A percentile compares a stretch with the other conserved stretches of the same genome.
Conservation (phyloP, 371 early-diverging fungal species). For the Syncephalastrum sp. region DNA sequence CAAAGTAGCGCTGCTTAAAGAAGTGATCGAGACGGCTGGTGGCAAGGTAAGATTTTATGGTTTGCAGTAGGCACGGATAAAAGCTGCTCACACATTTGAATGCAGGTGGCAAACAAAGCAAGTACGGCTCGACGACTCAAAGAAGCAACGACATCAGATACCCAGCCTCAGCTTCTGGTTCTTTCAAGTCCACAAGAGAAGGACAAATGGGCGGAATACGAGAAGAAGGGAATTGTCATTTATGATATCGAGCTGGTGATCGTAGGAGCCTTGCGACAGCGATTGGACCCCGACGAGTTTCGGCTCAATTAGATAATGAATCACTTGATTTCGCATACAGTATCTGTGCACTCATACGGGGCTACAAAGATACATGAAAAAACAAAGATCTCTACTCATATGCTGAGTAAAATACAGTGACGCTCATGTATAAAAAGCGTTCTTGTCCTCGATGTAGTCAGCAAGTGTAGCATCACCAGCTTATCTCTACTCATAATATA, state of each 20-base stretch:
- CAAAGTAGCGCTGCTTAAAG: conserved; percentile 11
- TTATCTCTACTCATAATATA: too few relatives aligned
- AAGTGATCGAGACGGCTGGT: conserved; percentile 21
- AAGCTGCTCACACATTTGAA: too few relatives aligned
- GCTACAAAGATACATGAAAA: too few relatives aligned
- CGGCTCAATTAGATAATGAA: background rate
- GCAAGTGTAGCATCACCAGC: too few relatives aligned
- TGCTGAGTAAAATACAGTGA: too few relatives aligned
- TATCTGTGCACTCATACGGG: too few relatives aligned
- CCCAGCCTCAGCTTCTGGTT: conserved; percentile 5
- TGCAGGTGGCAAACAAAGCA: conserved; percentile 1
- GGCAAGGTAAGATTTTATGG: conserved; percentile 14
- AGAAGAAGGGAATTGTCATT: conserved; percentile 7
- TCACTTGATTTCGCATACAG: too few relatives aligned
- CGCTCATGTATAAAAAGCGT: too few relatives aligned
- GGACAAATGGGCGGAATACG: conserved; percentile 8
- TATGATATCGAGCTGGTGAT: conserved; percentile 14
- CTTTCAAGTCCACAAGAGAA: conserved; percentile 12
- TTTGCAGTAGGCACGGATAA: background rate
- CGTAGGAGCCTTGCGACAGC: conserved; percentile 15
- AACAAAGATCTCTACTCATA: too few relatives aligned
- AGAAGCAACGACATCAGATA: background rate
- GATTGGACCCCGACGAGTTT: conserved; percentile 15
- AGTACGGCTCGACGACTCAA: background rate
- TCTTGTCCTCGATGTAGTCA: too few relatives aligned